phyloP scores from a whole-genome alignment of 371 early-diverging fungal genomes.

The Mucor velutinosus region DNA sequence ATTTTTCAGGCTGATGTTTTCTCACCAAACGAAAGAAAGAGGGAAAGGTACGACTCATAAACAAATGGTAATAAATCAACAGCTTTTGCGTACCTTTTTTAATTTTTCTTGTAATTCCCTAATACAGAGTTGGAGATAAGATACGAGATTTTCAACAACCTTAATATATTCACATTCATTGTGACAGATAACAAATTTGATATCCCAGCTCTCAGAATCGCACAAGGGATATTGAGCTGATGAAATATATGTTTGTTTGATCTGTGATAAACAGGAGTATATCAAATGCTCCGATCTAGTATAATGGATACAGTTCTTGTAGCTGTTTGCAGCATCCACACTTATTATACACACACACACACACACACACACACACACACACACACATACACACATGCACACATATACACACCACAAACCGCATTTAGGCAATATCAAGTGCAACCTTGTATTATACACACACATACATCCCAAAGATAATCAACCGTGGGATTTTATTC shows the following conservation, averaged over 20 bases:
- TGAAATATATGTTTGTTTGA: neutral
- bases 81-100: conserved; percentile 4
- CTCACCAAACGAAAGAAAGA: neutral
- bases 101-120: conserved; percentile 4
- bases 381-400: too few species aligned
- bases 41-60: neutral
- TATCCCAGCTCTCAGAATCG: neutral
- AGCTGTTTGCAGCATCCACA: neutral
- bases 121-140: conserved; percentile 8
- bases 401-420: neutral
- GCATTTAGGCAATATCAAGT: neutral
- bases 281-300: neutral
- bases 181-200: conserved; percentile 12
- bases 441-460: neutral
- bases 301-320: neutral
- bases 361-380: too few species aligned
- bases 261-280: neutral
- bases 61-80: neutral
- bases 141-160: conserved; percentile 12
- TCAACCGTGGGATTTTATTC: conserved; percentile 2
- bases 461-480: neutral
- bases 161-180: neutral
- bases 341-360: neutral
- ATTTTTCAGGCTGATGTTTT: neutral
- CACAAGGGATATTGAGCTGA: neutral